These are phyloP conservation scores for Acanthochlamys bracteata DNA, from an alignment of 106 monocot genomes.

Conservation along the genomic window DNA sequence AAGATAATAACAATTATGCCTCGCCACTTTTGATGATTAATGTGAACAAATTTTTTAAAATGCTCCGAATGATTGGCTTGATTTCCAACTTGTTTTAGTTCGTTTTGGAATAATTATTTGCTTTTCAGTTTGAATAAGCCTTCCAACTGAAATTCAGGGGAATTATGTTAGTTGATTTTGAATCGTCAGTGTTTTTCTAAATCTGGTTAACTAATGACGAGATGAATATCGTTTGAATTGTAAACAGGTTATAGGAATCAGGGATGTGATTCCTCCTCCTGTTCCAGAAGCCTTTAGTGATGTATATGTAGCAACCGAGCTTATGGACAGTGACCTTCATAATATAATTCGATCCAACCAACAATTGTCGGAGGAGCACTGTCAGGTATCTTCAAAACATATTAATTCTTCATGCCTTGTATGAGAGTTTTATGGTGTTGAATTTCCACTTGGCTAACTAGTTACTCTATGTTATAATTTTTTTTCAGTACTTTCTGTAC, in stretches of 20 bases:
- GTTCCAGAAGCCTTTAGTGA: conserved; percentile 51
- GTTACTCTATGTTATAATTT: neutral
- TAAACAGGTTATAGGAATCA: conserved; percentile 51
- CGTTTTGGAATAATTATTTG: too few relatives aligned
- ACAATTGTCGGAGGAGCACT: conserved; percentile 56
- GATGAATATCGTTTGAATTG: neutral
- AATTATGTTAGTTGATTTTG: too few relatives aligned
- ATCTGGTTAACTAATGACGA: neutral
- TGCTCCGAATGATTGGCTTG: too few relatives aligned
- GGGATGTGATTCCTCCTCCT: conserved; percentile 69
- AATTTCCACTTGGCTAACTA: neutral
- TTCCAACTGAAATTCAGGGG: too few relatives aligned
- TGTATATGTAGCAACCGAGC: conserved; percentile 71
- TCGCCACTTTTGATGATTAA: too few relatives aligned
- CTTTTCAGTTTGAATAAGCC: too few relatives aligned
- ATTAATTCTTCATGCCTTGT: neutral
- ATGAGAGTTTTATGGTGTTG: too few relatives aligned
- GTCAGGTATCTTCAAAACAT: conserved; percentile 32
- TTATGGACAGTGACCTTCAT: conserved; percentile 80
- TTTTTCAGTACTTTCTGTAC: conserved; percentile 86
- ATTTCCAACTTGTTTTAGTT: too few relatives aligned
- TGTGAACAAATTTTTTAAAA: too few relatives aligned
- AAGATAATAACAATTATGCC: too few relatives aligned
- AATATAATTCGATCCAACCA: conserved; percentile 71
- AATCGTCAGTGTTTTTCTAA: too few relatives aligned